phyloP scores from a whole-genome alignment of 78 protist genomes.

The Blattamonas nauphoetae region DNA sequence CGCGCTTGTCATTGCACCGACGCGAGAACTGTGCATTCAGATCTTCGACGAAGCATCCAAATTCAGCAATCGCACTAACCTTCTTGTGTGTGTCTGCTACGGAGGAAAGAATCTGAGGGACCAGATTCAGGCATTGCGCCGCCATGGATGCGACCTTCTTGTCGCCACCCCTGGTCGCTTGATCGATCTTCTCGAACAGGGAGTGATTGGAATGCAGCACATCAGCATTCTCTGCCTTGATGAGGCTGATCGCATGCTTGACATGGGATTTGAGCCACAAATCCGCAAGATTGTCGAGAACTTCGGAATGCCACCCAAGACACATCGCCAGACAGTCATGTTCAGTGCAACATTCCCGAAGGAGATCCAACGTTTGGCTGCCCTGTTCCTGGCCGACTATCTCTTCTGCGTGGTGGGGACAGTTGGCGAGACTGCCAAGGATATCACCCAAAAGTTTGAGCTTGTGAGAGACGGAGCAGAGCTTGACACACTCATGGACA shows the following conservation, averaged over 20 bases:
- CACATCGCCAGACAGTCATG: constrained; percentile 91
- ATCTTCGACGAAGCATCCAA: neutral
- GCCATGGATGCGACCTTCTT: constrained; percentile 55
- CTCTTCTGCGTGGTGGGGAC: constrained; percentile 21
- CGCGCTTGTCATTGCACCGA: constrained; percentile 90
- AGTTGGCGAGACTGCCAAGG: constrained; percentile 31
- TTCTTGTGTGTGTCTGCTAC: constrained; percentile 24
- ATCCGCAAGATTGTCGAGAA: constrained; percentile 51
- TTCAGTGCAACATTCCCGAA: constrained; percentile 98
- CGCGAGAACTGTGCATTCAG: constrained; percentile 93
- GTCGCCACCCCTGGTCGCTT: constrained; percentile 99
- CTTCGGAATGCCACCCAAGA: constrained; percentile 48
- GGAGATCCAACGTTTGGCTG: constrained; percentile 74
- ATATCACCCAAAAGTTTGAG: constrained; percentile 65
- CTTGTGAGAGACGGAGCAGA: constrained; percentile 9
- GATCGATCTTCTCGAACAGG: constrained; percentile 70
- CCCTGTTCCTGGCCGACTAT: constrained; percentile 45
- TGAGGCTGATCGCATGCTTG: constrained; percentile 93
- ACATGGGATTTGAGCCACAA: constrained; percentile 90
- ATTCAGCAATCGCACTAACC: neutral
- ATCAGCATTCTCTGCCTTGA: constrained; percentile 87
- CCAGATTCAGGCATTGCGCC: constrained; percentile 12
- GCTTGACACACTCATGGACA: neutral
- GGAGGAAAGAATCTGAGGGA: constrained; percentile 47
- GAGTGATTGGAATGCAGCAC: constrained; percentile 54